Base-by-base conservation (phyloP, 805 yeast genomes). In the Candida chilensis region DNA sequence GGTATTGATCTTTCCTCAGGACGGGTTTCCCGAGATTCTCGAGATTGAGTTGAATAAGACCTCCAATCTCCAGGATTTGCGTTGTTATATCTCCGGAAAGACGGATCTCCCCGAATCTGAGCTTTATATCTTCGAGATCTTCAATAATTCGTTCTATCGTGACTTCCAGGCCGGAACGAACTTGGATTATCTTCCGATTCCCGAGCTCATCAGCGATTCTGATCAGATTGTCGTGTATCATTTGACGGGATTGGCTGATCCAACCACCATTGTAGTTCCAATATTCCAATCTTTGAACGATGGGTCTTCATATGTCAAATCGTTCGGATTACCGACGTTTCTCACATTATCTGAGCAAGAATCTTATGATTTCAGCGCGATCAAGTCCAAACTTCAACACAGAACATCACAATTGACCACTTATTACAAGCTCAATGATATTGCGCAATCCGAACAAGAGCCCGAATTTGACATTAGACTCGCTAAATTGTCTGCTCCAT, bases 251-350 rank as follows among this genome's bases (percentile, higher is more conserved):
- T n/a, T n/a, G n/a, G n/a, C n/a, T n/a, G n/a, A n/a, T n/a, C n/a
- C n/a, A n/a, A n/a, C n/a, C n/a, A n/a, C n/a, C n/a, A n/a, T 72
- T 5, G 56, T 79, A 15, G 61, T 80, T 6, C 90, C 92, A 0
- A 77, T 82, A 0, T 51, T 76, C 32, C 77, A 64, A 21, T 35
- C 50, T 25, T 44, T 65, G 40, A 47, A 61, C 41, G 53, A 64
- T 49, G 33, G n/a, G n/a, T n/a, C n/a, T n/a, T n/a, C n/a, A n/a
- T n/a, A n/a, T n/a, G n/a, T n/a, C 1, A 63, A 63, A 26, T 52
- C 76, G 1, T 82, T 86, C 54, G 94, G 87, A 2, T 49, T 78
- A 1, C 97, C 97, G 3, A 74, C 85, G 41, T 77, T 87, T 40
- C 60, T 87, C 17, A 65, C 75, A 0, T 44, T 86, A 31, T 46